These are phyloP conservation scores for Neocucurbitaria cava DNA, from an alignment of 2,329 filamentous ascomycete species.

Conservation along the genomic window DNA sequence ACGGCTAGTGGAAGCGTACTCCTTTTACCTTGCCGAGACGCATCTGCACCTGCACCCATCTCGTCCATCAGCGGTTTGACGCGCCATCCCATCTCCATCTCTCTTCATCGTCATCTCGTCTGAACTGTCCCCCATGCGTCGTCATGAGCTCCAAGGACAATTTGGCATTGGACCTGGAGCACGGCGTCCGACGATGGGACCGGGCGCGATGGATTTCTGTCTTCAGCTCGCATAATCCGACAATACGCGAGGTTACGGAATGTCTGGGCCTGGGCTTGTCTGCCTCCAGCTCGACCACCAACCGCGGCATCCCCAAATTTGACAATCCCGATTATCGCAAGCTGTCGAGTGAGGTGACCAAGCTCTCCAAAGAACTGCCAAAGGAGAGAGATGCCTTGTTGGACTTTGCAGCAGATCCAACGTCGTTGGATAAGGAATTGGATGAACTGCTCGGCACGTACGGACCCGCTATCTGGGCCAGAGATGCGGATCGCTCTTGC, in stretches of 20 bases:
- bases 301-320: conserved; percentile 49
- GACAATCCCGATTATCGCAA: conserved; percentile 47
- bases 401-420: conserved; percentile 45
- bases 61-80: conserved; percentile 25
- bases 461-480: conserved; percentile 46
- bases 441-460: conserved; percentile 41
- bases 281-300: conserved; percentile 44
- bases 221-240: conserved; percentile 47
- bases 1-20: conserved; percentile 35
- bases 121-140: conserved; percentile 27
- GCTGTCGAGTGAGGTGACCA: conserved; percentile 45
- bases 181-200: conserved; percentile 44
- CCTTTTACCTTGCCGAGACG: conserved; percentile 37
- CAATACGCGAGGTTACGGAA: conserved; percentile 48
- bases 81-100: conserved; percentile 30
- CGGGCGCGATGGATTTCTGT: conserved; percentile 45
- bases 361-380: conserved; percentile 45
- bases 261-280: conserved; percentile 44
- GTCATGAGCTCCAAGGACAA: conserved; percentile 43
- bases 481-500: conserved; percentile 41
- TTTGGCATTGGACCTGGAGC: conserved; percentile 38
- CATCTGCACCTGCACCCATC: conserved; percentile 20
- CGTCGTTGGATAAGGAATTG: conserved; percentile 40
- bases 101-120: conserved; percentile 12
- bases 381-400: conserved; percentile 47